These are phyloP conservation scores for Globisporangium heterothallicum DNA, from an alignment of 352 stramenopile genomes.

Conservation along the genomic window DNA sequence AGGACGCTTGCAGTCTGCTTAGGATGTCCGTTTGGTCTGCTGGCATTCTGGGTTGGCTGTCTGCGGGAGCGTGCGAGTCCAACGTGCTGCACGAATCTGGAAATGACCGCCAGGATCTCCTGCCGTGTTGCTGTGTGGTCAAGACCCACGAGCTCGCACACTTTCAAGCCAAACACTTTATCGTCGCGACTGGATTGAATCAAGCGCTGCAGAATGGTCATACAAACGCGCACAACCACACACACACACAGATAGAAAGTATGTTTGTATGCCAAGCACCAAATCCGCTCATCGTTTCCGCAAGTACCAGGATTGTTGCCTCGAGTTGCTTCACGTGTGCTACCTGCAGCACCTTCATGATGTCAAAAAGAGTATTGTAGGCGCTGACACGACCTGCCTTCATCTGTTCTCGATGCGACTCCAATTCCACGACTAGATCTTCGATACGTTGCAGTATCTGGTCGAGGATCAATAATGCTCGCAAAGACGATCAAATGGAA, in stretches of 20 bases:
- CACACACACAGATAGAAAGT: neutral
- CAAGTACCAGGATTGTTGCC: slow-evolving; percentile 8
- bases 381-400: neutral
- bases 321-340: slow-evolving; percentile 5
- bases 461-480: too few species aligned
- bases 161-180: slow-evolving; percentile 2
- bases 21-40: neutral
- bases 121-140: neutral
- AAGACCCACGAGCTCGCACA: slow-evolving; percentile 14
- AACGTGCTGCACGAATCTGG: slow-evolving; percentile 3
- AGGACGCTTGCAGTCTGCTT: too few species aligned
- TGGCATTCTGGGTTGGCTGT: neutral
- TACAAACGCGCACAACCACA: too few species aligned
- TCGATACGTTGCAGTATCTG: slow-evolving; percentile 8
- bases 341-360: slow-evolving; percentile 13
- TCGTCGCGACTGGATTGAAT: slow-evolving; percentile 8
- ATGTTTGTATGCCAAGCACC: too few species aligned
- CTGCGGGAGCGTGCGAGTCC: neutral
- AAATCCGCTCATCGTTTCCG: too few species aligned
- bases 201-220: too few species aligned
- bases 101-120: neutral
- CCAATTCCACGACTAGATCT: slow-evolving; percentile 4
- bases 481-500: neutral
- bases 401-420: slow-evolving; percentile 11
- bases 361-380: slow-evolving; percentile 10